Base-by-base conservation (phyloP, 495 filamentous ascomycete genomes). In the Aspergillus affinis region DNA sequence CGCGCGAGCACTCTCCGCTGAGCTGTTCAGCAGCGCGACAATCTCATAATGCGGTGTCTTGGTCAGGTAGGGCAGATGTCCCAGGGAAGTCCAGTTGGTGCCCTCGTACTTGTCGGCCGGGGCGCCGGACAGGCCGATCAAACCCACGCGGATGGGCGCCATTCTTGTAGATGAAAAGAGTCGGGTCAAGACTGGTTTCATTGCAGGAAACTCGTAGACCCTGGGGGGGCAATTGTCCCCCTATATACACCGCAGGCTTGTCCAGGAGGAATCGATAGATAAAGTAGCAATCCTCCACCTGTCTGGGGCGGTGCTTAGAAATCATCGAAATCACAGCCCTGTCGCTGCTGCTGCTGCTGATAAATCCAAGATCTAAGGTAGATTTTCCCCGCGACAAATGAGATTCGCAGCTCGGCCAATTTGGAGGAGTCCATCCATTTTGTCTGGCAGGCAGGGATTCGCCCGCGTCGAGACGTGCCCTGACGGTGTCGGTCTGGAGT, bases 21-120 rank as follows among this genome's bases (percentile, higher is more conserved):
- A 81, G 19, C 82, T 82, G 69, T 86, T 89, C 63, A 81, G 78
- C 6, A 90, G 72, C 1, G 86, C 86, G 8, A 80, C 76, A 63
- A 89, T 81, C 27, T 76, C 61, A 67, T 83, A 88, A 9, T 81
- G 72, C 20, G 65, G 30, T 3, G 59, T 46, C 13, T 48, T 52
- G 65, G 61, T 21, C 55, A 86, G 80, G 70, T 81, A 84, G 5
- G 82, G 80, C 2, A 88, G 72, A 65, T 88, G 86, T 44, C 80
- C 84, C 12, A 58, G 41, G n/a, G 71, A 70, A 1, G 84, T 81
- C 85, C 84, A 88, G 17, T 79, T 63, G 23, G 77, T 55, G 3
- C 55, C 55, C 9, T 51, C 47, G 15, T 57, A 57, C 13, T 57
- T 20, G 23, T 57, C 54, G 30, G 46, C 50, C 26, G 64, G 26